These are phyloP conservation scores for Barnettozyma sp. DNA, from an alignment of 805 yeast species.

Conservation along the genomic window DNA sequence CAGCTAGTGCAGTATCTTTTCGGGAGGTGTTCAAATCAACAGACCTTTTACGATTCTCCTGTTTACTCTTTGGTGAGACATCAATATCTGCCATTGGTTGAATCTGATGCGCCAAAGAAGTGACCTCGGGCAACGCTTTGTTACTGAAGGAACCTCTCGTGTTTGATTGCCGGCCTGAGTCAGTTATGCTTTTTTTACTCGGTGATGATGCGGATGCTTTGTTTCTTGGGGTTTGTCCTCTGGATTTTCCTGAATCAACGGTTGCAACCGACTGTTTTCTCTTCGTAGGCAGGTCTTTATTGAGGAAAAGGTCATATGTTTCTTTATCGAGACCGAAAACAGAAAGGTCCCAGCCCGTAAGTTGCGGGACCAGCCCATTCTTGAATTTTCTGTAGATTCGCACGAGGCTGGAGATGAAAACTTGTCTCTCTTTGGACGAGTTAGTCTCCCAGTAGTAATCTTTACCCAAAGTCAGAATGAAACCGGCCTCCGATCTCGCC, in stretches of 20 bases:
- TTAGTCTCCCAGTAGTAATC: constrained; percentile 78
- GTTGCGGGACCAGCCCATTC: constrained; percentile 46
- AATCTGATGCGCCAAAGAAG: constrained; percentile 1
- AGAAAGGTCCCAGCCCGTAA: constrained; percentile 45
- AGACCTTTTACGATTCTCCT: constrained; percentile 1
- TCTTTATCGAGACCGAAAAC: constrained; percentile 34
- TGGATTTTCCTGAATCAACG: neutral
- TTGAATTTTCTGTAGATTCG: constrained; percentile 49
- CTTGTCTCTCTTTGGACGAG: constrained; percentile 49
- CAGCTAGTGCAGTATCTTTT: too few species aligned
- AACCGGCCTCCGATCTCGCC: constrained; percentile 44
- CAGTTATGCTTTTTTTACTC: neutral
- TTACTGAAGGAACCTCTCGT: neutral
- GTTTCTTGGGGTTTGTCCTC: neutral
- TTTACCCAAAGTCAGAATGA: constrained; percentile 58
- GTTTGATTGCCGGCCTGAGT: neutral
- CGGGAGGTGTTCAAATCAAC: neutral
- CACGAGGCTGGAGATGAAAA: constrained; percentile 47
- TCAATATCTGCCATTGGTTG: neutral
- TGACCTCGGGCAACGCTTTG: constrained; percentile 1
- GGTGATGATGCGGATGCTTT: constrained; percentile 1
- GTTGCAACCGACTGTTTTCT: neutral
- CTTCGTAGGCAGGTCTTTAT: constrained; percentile 10
- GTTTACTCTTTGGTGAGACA: constrained; percentile 1
- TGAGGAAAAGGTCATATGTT: constrained; percentile 26